Evolutionary conservation across 2,329 filamentous ascomycete genomes (phyloP).

Genomic region (Pestalotiopsis sp.): DNA sequence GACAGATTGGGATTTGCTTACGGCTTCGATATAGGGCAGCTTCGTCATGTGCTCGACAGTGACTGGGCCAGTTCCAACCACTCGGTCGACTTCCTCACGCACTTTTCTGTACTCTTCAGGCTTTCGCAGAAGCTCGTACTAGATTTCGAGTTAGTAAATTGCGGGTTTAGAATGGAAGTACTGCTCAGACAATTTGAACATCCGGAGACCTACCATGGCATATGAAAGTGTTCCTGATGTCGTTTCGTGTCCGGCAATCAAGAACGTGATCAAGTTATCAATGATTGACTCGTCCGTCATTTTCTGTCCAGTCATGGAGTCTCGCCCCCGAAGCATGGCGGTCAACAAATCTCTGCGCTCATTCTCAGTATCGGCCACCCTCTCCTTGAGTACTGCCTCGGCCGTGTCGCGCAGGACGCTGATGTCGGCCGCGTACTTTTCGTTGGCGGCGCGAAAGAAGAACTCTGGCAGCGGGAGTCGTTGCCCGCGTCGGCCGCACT

Average conservation of each 20-base stretch:
- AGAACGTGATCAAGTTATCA: conserved; percentile 63
- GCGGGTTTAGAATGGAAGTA: not conserved
- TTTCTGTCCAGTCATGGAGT: conserved; percentile 68
- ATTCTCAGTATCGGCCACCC: conserved; percentile 53
- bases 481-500: conserved; percentile 53
- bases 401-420: conserved; percentile 57
- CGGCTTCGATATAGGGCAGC: conserved; percentile 55
- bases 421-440: conserved; percentile 57
- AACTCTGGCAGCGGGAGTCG: conserved; percentile 51
- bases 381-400: conserved; percentile 61
- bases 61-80: conserved; percentile 49
- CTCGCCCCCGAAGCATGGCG: conserved; percentile 70
- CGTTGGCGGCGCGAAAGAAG: conserved; percentile 52
- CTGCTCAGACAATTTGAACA: not conserved
- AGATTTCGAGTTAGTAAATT: not conserved
- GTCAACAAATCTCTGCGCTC: conserved; percentile 69
- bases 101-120: conserved; percentile 49
- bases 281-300: conserved; percentile 66
- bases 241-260: conserved; percentile 53
- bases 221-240: conserved; percentile 55
- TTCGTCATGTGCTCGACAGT: conserved; percentile 49
- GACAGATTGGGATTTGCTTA: not conserved
- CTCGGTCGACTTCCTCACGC: conserved; percentile 55
- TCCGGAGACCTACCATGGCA: conserved; percentile 29
- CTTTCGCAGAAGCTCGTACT: conserved; percentile 52